A percentile compares a stretch with the other conserved stretches of the same genome.
Conservation (phyloP, 2,329 filamentous ascomycete genomes). For the Neofusicoccum cordaticola region DNA sequence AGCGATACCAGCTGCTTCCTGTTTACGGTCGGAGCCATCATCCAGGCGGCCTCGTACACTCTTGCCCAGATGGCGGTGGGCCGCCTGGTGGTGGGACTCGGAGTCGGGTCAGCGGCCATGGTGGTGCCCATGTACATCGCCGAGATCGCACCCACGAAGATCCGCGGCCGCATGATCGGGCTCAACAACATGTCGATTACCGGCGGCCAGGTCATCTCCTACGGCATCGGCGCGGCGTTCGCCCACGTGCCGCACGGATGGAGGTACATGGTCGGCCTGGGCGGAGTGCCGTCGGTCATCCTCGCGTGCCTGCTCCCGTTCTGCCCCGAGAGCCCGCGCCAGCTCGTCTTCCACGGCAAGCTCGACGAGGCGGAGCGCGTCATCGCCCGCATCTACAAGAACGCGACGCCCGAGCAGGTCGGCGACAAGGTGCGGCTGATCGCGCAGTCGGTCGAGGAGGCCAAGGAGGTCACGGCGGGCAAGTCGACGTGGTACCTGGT, state of each 20-base stretch:
- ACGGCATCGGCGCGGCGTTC: slow-evolving; percentile 31
- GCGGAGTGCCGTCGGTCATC: slow-evolving; percentile 47
- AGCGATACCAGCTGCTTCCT: slow-evolving; percentile 28
- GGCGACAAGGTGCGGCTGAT: slow-evolving; percentile 46
- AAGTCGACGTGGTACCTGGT: slow-evolving; percentile 43
- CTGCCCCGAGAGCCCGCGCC: slow-evolving; percentile 50
- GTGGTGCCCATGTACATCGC: slow-evolving; percentile 48
- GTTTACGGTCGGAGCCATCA: slow-evolving; percentile 36
- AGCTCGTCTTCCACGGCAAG: slow-evolving; percentile 45
- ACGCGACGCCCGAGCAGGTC: slow-evolving; percentile 44
- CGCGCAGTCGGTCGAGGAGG: slow-evolving; percentile 38
- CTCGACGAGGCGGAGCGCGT: slow-evolving; percentile 40
- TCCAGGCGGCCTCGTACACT: slow-evolving; percentile 30
- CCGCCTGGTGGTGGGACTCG: slow-evolving; percentile 49
- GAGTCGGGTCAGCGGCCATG: slow-evolving; percentile 51
- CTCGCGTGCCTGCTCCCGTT: slow-evolving; percentile 44
- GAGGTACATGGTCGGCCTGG: slow-evolving; percentile 51
- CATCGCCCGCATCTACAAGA: slow-evolving; percentile 42
- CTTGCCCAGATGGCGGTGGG: slow-evolving; percentile 46
- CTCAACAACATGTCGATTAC: slow-evolving; percentile 47
- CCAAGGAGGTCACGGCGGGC: slow-evolving; percentile 37
- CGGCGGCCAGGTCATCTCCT: slow-evolving; percentile 31
- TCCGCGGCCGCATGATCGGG: slow-evolving; percentile 49
- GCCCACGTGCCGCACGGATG: slow-evolving; percentile 44
- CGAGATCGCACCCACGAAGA: slow-evolving; percentile 50